Conservation (phyloP, 345 rosid species). For the Populus simonii region DNA sequence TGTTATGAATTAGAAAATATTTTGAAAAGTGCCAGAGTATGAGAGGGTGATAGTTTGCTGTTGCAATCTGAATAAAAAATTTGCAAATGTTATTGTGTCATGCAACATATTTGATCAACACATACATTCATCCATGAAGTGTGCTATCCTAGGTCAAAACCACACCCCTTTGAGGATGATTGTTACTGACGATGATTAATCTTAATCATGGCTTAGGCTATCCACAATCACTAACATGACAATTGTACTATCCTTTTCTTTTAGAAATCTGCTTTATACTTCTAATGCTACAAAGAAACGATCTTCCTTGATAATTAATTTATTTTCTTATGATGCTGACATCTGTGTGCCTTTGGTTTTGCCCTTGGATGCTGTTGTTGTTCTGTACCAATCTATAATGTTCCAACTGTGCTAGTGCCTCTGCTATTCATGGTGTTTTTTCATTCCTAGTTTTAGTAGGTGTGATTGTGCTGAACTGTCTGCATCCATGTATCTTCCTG, state of each 20-base stretch:
- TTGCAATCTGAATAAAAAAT: background rate
- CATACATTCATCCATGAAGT: background rate
- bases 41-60: background rate
- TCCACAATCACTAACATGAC: background rate
- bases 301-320: background rate
- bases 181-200: background rate
- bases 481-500: background rate
- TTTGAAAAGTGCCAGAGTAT: background rate
- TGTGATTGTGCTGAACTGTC: background rate
- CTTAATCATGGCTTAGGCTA: background rate
- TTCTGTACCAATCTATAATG: background rate
- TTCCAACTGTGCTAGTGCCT: background rate
- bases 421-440: background rate
- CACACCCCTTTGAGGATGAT: background rate
- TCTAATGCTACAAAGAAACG: background rate
- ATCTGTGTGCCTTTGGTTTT: background rate
- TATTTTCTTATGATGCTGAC: background rate
- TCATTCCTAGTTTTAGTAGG: background rate
- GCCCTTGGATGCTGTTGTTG: background rate
- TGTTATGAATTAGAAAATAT: background rate
- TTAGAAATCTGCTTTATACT: background rate
- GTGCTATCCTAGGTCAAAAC: background rate
- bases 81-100: background rate
- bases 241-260: background rate
- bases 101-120: background rate